Evolutionary conservation across 2,329 filamentous ascomycete species (phyloP).

Genomic region (Ascochyta clinopodiicola): DNA sequence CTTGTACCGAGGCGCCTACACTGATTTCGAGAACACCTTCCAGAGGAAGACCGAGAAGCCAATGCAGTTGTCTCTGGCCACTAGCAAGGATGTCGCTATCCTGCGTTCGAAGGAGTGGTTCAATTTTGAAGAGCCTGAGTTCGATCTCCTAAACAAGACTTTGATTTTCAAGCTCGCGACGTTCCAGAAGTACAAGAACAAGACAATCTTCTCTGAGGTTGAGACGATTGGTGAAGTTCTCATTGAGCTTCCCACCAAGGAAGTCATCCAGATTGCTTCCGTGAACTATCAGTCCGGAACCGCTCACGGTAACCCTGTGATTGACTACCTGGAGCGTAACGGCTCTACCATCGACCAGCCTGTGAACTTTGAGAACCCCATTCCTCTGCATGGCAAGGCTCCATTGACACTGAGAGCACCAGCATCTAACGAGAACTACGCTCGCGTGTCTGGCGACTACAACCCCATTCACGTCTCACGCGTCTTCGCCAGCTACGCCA

Average conservation of each 20-base stretch:
- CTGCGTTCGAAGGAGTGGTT: slow-evolving; percentile 99
- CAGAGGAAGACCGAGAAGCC: slow-evolving; percentile 95
- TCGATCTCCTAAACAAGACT: slow-evolving; percentile 89
- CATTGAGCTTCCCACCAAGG: slow-evolving; percentile 93
- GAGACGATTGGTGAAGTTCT: slow-evolving; percentile 92
- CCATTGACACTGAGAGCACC: slow-evolving; percentile 88
- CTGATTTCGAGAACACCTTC: slow-evolving; percentile 97
- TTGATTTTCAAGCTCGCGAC: slow-evolving; percentile 95
- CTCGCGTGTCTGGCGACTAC: slow-evolving; percentile 95
- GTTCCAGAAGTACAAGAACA: slow-evolving; percentile 92
- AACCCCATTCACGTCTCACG: slow-evolving; percentile 99
- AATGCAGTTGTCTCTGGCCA: slow-evolving; percentile 87
- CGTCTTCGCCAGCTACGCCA: slow-evolving; percentile 94
- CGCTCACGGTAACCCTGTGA: slow-evolving; percentile 94
- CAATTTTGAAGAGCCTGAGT: slow-evolving; percentile 80
- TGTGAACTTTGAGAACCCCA: slow-evolving; percentile 95
- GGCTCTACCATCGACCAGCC: slow-evolving; percentile 94
- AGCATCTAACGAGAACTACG: slow-evolving; percentile 96
- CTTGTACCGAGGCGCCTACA: slow-evolving; percentile 91
- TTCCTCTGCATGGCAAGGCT: slow-evolving; percentile 90
- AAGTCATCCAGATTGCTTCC: slow-evolving; percentile 95
- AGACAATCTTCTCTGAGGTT: slow-evolving; percentile 86
- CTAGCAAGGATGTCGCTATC: slow-evolving; percentile 90
- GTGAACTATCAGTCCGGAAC: slow-evolving; percentile 92
- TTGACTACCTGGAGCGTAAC: slow-evolving; percentile 92